Conservation (phyloP, 345 rosid genomes). For the Zanthoxylum bungeanum region DNA sequence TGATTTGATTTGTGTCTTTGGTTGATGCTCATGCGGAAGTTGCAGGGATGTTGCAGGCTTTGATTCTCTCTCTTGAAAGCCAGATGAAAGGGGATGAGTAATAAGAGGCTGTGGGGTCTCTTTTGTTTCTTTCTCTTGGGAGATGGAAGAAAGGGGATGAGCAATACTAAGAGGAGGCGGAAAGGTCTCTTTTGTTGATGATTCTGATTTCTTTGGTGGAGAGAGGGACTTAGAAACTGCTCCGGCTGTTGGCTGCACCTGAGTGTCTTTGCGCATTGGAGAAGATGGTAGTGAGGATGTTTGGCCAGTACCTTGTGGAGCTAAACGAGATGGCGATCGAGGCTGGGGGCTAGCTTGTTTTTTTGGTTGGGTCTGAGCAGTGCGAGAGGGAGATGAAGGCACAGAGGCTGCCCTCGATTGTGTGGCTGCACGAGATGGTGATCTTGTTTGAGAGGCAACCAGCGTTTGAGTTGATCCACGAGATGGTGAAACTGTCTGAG, state of each 20-base stretch:
- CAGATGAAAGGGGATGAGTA: conserved; percentile 1
- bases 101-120: conserved; percentile 21
- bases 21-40: conserved; percentile 20
- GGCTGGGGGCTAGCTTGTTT: conserved; percentile 24
- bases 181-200: conserved; percentile 12
- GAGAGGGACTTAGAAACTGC: conserved; percentile 21
- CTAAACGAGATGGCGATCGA: conserved; percentile 20
- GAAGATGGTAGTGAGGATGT: conserved; percentile 24
- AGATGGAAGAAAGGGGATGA: background rate
- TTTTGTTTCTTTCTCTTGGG: background rate
- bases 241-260: conserved; percentile 13
- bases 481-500: conserved; percentile 28
- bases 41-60: conserved; percentile 2
- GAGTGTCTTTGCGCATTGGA: conserved; percentile 23
- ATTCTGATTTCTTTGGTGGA: conserved; percentile 24
- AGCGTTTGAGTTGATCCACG: conserved; percentile 13
- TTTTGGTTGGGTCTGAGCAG: conserved; percentile 26
- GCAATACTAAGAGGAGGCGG: conserved; percentile 2
- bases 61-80: conserved; percentile 7
- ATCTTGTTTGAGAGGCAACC: conserved; percentile 13
- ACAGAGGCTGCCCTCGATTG: conserved; percentile 13
- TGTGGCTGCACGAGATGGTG: conserved; percentile 22
- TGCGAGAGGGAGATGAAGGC: conserved; percentile 32
- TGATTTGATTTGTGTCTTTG: conserved; percentile 20
- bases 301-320: conserved; percentile 23